Evolutionary conservation across 2,329 filamentous ascomycete species (phyloP).

Genomic region (Thelonectria olida): DNA sequence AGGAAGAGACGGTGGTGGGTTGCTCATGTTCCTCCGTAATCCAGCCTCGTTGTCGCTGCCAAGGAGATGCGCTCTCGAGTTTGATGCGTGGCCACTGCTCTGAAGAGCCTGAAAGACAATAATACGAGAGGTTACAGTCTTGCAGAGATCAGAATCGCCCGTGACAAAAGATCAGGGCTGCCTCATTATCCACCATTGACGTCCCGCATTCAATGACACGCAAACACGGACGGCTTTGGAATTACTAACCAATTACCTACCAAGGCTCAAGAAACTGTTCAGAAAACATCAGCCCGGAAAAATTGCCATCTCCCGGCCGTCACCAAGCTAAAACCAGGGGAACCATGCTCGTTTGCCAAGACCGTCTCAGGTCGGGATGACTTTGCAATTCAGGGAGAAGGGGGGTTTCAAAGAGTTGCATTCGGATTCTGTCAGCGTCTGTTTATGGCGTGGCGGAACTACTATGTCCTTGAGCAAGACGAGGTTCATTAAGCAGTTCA

Average conservation of each 20-base stretch:
- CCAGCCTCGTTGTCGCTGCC: too few species aligned
- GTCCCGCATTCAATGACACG: neutral
- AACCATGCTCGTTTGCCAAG: neutral
- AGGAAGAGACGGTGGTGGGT: too few species aligned
- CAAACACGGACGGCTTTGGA: neutral
- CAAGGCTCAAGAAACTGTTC: neutral
- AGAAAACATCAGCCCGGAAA: neutral
- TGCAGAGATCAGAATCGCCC: too few species aligned
- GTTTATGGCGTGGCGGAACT: neutral
- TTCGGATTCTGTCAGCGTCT: neutral
- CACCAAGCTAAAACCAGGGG: neutral
- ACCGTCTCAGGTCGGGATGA: neutral
- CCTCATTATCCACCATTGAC: too few species aligned
- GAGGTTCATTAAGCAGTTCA: neutral
- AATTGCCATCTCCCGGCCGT: neutral
- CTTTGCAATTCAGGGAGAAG: neutral
- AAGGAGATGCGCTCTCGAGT: too few species aligned
- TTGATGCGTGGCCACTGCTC: too few species aligned
- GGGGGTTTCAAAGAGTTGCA: neutral
- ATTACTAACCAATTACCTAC: too few species aligned
- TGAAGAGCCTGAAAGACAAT: too few species aligned
- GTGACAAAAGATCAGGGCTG: too few species aligned
- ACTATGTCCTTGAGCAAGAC: neutral
- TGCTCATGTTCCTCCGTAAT: too few species aligned
- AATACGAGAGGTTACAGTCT: too few species aligned